Base-by-base conservation (phyloP, 1,284 basidiomycete species). In the Ceratobasidium sp. region DNA sequence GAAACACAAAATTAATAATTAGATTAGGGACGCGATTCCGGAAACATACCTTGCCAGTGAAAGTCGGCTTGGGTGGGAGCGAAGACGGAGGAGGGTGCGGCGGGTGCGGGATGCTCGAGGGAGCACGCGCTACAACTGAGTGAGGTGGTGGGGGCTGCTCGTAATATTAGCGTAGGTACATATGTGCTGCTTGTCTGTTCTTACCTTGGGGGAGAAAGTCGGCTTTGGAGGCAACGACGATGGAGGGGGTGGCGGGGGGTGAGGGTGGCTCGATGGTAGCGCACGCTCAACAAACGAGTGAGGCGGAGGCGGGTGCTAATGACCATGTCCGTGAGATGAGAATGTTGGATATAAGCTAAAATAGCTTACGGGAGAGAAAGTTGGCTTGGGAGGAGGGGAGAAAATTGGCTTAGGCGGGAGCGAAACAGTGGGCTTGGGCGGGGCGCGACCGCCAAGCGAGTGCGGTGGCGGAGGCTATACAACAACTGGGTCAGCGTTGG, bases 141-240 rank as follows among this genome's bases (percentile, higher is more conserved):
- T 75, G 72, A n/a, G 72, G 60, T 42, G 72, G 60, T 7, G 60
- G 71, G 58, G 46, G 71, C 42, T 49, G 46, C 40, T 20, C n/a
- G n/a, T 46, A n/a, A 15, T 10, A 10, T 12, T 20, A 28, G 44
- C 33, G 9, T 49, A 23, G 13, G 44, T 2, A 20, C 49, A 10
- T 51, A 3, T 12, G 15, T 12, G 28, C 3, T 46, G 44, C 44
- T 46, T 46, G 44, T 46, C 7, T 46, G 13, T 6, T 53, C 42
- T 55, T 12, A 68, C 66, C 44, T 68, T 68, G n/a, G 66, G 66
- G 9, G 69, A 71, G 55, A 71, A 71, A 12, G 69, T 71, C 39
- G 69, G 69, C 53, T 71, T 71, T 39, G 69, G 69, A 71, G 69
- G 69, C 28, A 58, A 18, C 55, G 69, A 71, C 51, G 51, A 56